Evolutionary conservation across 345 rosid genomes (phyloP), one percentile per base, ranked within the genome.

Genomic region (Clarkia xantiana): DNA sequence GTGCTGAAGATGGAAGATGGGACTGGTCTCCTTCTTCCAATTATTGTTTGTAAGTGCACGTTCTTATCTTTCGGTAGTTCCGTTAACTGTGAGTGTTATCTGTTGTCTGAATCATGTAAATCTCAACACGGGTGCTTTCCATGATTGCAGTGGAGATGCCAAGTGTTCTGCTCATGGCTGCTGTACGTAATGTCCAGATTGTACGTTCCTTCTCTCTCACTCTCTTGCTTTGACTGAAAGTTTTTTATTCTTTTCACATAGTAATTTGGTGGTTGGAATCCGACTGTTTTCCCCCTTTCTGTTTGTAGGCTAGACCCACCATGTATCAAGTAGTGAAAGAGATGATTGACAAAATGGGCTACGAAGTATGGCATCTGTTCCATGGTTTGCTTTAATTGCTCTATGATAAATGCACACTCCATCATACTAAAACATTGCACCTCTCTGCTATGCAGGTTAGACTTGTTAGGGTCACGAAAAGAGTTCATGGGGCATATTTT

Each of bases 1-100:
- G 94, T 90, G 16, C 69, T 90, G 81, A 90, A 77, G 78, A 90
- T 86, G 97, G 97, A 90, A 69, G 97, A 90, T 51, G 94, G 91
- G 46, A 90, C 95, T 5, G 97, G 91, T 68, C 95, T 90, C 67
- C 86, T 86, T 46, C 95, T 90, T 49, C 95, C 95, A 0, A 90
- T 90, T 42, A 81, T 90, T 49, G 97, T 90, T 54, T 77, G 97
- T 90, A 76, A 16, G 94, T 79, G 29, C 4, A 29, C 8, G 36
- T 10, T 29, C 7, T 29, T 7, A 5, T 29, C 36, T 29, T 3
- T 7, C 36, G 36, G 36, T 29, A 29, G 36, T 29, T 29, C 1
- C 8, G 36, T 3, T 29, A 22, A 29, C 18, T 22, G 15, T 45
- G 13, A 14, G 22, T 15, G 7, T 40, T 17, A 5, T 45, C 1